Conservation (phyloP, 495 filamentous ascomycete genomes). For the Chaetomium fimeti region DNA sequence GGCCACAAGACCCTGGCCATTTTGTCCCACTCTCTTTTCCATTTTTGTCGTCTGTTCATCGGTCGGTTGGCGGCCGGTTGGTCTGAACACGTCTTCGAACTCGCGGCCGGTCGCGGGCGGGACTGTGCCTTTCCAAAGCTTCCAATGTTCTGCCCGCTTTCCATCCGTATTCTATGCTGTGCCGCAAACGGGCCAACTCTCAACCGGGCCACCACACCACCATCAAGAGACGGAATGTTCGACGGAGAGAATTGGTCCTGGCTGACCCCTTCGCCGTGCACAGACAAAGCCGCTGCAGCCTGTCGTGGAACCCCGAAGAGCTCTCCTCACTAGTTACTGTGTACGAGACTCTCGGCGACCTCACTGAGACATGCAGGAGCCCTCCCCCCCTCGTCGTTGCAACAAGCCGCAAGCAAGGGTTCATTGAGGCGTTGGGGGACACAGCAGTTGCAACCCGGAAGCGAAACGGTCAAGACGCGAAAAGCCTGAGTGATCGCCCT, state of each 20-base stretch:
- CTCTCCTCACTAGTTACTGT: too few species aligned
- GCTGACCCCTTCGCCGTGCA: not conserved
- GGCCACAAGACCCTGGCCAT: not conserved
- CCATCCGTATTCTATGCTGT: slow-evolving; percentile 7
- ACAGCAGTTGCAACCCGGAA: not conserved
- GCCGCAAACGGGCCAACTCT: slow-evolving; percentile 5
- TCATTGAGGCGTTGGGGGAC: not conserved
- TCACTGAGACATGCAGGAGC: slow-evolving; percentile 19
- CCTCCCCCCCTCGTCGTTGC: not conserved
- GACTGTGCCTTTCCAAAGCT: not conserved
- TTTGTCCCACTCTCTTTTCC: not conserved
- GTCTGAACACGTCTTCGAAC: not conserved
- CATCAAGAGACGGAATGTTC: slow-evolving; percentile 1
- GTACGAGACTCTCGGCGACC: not conserved
- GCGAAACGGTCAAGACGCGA: not conserved
- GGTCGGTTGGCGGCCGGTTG: not conserved
- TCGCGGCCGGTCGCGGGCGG: not conserved
- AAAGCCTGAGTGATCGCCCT: not conserved
- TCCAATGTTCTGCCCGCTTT: not conserved
- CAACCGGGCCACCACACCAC: slow-evolving; percentile 2
- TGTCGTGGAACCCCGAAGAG: slow-evolving; percentile 4
- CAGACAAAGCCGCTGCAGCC: not conserved
- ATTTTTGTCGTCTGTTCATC: not conserved
- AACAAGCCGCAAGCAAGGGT: not conserved
- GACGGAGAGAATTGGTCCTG: slow-evolving; percentile 7